Evolutionary conservation across 2,329 filamentous ascomycete species (phyloP).

Genomic region (Beauveria rudraprayagi): DNA sequence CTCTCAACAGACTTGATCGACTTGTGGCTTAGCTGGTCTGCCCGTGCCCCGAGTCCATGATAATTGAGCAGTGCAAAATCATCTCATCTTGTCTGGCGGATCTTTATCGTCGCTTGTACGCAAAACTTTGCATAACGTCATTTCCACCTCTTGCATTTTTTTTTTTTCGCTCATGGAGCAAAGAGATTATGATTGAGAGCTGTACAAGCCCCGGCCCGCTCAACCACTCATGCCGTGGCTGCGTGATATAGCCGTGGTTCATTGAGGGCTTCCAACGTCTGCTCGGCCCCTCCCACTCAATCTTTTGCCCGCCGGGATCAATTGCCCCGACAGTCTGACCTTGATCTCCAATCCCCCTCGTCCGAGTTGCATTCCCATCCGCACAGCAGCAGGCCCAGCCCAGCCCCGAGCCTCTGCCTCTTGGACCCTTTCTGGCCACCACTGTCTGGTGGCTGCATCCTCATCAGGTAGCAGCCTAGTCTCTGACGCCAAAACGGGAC

Average conservation of each 20-base stretch:
- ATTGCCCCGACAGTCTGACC: neutral
- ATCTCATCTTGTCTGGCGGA: neutral
- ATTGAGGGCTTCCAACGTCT: neutral
- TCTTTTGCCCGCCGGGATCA: neutral
- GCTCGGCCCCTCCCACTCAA: neutral
- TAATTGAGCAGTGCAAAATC: neutral
- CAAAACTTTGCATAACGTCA: neutral
- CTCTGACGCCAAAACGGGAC: slow-evolving; percentile 1
- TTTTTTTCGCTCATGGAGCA: neutral
- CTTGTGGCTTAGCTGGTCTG: neutral
- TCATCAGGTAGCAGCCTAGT: slow-evolving; percentile 3
- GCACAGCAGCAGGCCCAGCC: neutral
- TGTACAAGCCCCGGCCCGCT: neutral
- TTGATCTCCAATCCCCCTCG: neutral
- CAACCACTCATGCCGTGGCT: neutral
- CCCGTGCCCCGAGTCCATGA: neutral
- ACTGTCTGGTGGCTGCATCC: neutral
- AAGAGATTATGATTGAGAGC: slow-evolving; percentile 1
- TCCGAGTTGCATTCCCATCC: neutral
- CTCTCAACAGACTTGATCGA: too few species aligned
- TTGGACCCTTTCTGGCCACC: slow-evolving; percentile 1
- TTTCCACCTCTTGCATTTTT: neutral
- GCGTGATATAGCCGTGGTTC: neutral
- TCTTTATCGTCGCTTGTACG: neutral
- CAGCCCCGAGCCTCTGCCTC: slow-evolving; percentile 4